These are phyloP conservation scores for Phlebiopsis gigantea DNA, from an alignment of 768 basidiomycete genomes.

Conservation along the genomic window DNA sequence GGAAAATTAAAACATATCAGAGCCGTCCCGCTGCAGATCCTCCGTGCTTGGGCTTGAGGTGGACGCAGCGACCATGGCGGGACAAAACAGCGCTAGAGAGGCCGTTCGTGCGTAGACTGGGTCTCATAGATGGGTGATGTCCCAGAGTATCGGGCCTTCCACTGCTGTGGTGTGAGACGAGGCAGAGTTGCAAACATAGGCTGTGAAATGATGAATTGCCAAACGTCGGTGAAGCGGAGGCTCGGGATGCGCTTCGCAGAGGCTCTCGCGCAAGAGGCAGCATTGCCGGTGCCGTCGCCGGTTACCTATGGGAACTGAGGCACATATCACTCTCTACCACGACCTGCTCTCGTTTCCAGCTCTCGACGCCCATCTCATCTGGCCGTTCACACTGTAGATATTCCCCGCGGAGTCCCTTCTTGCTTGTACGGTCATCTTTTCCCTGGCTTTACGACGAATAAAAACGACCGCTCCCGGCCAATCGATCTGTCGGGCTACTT, in stretches of 20 bases:
- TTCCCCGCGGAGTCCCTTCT: not conserved
- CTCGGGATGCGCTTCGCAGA: not conserved
- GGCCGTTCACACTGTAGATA: not conserved
- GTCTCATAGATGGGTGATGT: not conserved
- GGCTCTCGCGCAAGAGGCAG: not conserved
- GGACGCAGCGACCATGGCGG: not conserved
- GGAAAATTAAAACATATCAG: not conserved
- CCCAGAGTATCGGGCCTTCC: not conserved
- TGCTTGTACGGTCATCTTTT: not conserved
- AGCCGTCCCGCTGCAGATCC: not conserved
- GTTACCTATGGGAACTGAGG: constrained; percentile 7
- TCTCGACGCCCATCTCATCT: not conserved
- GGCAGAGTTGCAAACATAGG: not conserved
- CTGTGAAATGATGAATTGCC: not conserved
- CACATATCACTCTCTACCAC: not conserved
- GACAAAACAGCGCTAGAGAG: not conserved
- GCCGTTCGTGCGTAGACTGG: not conserved
- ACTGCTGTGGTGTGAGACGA: constrained; percentile 6
- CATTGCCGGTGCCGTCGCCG: constrained; percentile 10
- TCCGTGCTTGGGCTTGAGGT: not conserved
- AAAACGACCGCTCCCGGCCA: not conserved
- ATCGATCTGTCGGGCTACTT: not conserved
- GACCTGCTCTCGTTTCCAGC: not conserved
- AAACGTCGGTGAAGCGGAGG: not conserved
- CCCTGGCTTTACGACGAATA: not conserved